phyloP scores from a whole-genome alignment of 768 basidiomycete genomes.

The Wakefieldia striispora region DNA sequence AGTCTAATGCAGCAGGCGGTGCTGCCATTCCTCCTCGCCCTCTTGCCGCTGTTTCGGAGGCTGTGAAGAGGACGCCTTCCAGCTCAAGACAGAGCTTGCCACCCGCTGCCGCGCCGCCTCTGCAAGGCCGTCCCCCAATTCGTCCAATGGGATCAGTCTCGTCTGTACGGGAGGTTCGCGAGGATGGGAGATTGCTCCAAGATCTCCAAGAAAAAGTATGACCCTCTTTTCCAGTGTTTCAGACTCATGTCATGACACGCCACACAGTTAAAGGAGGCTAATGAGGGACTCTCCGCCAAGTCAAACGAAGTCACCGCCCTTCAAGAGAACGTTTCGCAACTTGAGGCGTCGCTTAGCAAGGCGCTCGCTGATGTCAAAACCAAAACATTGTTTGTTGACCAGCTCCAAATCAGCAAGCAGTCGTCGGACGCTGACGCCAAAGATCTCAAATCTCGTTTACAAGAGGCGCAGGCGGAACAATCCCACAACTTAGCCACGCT shows the following conservation, averaged over 20 bases:
- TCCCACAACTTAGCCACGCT: constrained; percentile 33
- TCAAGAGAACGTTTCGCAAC: constrained; percentile 48
- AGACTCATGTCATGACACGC: neutral
- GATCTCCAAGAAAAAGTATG: constrained; percentile 62
- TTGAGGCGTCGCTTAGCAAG: constrained; percentile 49
- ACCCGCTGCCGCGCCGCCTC: constrained; percentile 18
- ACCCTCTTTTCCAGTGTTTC: neutral
- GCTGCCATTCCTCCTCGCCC: constrained; percentile 43
- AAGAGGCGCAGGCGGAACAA: constrained; percentile 33
- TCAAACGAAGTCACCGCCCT: constrained; percentile 47
- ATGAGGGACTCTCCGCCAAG: constrained; percentile 53
- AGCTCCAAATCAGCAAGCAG: constrained; percentile 49
- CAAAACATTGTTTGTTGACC: constrained; percentile 43
- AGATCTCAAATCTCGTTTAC: constrained; percentile 41
- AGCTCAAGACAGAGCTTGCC: constrained; percentile 43
- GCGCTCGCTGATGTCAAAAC: constrained; percentile 46
- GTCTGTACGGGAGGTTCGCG: constrained; percentile 70
- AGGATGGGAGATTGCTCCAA: constrained; percentile 53
- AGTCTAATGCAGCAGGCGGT: constrained; percentile 35
- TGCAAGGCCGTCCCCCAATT: constrained; percentile 38
- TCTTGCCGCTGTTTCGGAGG: constrained; percentile 67
- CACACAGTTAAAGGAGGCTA: constrained; percentile 58
- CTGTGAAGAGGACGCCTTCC: constrained; percentile 49
- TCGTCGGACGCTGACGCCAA: constrained; percentile 48
- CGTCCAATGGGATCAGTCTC: constrained; percentile 60